Evolutionary conservation across 768 basidiomycete species (phyloP).

Genomic region (Naganishia vaughanmartiniae): DNA sequence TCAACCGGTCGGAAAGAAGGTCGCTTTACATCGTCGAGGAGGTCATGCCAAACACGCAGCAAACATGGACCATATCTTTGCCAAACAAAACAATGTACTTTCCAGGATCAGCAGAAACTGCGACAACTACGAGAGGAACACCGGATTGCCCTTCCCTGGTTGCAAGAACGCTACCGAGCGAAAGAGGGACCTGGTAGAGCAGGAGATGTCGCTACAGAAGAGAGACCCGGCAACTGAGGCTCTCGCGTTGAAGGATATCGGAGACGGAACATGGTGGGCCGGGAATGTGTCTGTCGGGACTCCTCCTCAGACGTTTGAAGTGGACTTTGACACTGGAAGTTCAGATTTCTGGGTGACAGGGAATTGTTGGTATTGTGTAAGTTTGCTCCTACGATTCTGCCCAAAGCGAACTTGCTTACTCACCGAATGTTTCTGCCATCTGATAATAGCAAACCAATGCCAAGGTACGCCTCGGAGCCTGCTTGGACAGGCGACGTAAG

Average conservation of each 20-base stretch:
- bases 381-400: not conserved
- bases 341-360: slow-evolving; percentile 20
- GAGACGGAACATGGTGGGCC: slow-evolving; percentile 8
- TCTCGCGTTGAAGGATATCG: not conserved
- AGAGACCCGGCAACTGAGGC: slow-evolving; percentile 9
- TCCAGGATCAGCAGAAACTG: not conserved
- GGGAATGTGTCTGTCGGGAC: slow-evolving; percentile 24
- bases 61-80: not conserved
- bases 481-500: not conserved
- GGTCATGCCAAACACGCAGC: not conserved
- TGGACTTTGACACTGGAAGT: slow-evolving; percentile 23
- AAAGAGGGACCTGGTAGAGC: not conserved
- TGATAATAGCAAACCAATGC: not conserved
- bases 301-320: slow-evolving; percentile 14
- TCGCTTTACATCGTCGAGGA: slow-evolving; percentile 13
- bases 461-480: slow-evolving; percentile 4
- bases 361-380: slow-evolving; percentile 22
- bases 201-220: not conserved
- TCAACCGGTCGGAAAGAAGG: not conserved
- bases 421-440: too few species aligned
- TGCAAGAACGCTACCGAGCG: slow-evolving; percentile 5
- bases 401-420: not conserved
- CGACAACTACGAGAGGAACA: slow-evolving; percentile 21
- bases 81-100: not conserved
- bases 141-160: slow-evolving; percentile 2